Percentiles rank a stretch among this genome's conserved stretches.
Conservation (phyloP, 140 eudicot genomes). For the Flaveria floridana region DNA sequence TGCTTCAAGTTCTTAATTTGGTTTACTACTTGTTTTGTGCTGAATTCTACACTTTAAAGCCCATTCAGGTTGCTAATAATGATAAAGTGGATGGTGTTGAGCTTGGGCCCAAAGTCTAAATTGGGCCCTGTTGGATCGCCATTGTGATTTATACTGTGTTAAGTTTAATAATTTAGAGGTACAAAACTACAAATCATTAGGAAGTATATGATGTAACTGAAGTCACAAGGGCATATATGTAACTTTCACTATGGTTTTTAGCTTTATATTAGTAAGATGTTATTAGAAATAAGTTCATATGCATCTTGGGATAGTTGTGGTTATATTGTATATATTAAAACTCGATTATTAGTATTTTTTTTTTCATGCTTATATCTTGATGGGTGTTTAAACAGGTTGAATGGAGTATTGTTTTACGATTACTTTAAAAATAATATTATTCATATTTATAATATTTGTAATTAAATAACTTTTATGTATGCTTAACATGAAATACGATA, state of each 20-base stretch:
- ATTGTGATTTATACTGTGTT: background rate
- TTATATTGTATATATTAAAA: background rate
- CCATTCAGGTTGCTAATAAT: slow-evolving; percentile 45
- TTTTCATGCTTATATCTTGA: background rate
- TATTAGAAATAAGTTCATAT: background rate
- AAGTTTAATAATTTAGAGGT: background rate
- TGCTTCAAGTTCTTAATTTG: slow-evolving; percentile 63
- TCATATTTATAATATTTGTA: too few relatives aligned
- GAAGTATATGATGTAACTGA: too few relatives aligned
- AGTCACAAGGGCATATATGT: slow-evolving; percentile 17
- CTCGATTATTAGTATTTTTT: background rate
- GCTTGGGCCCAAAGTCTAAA: slow-evolving; percentile 45
- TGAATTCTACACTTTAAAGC: slow-evolving; percentile 79
- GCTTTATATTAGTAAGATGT: background rate
- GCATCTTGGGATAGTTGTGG: background rate
- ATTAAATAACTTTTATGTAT: too few relatives aligned
- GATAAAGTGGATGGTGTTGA: slow-evolving; percentile 49
- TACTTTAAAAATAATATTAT: too few relatives aligned
- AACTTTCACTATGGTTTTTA: slow-evolving; percentile 3
- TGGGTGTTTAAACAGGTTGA: background rate
- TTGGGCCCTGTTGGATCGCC: background rate
- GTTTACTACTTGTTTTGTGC: slow-evolving; percentile 76
- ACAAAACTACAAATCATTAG: background rate
- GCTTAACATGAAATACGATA: too few relatives aligned
- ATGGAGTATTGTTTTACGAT: background rate